phyloP scores from a whole-genome alignment of 2,329 filamentous ascomycete genomes.

The Cercospora citrullina region DNA sequence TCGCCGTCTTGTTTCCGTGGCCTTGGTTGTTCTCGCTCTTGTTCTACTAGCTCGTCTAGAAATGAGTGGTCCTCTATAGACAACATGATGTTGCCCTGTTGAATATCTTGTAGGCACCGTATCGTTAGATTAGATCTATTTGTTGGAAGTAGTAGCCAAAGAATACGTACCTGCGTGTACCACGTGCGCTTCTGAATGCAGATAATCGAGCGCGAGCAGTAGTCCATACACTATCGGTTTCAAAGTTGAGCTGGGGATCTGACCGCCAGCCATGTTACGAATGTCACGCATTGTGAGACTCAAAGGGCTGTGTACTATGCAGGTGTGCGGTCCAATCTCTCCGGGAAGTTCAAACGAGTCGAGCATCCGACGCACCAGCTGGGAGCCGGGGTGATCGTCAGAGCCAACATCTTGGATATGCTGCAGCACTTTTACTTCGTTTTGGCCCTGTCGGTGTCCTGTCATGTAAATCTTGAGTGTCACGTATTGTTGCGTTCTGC shows the following conservation, averaged over 20 bases:
- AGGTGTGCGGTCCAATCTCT: neutral
- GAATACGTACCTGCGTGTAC: neutral
- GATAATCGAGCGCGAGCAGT: neutral
- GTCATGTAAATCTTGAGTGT: slow-evolving; percentile 1
- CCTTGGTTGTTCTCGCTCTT: neutral
- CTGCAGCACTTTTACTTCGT: neutral
- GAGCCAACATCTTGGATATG: neutral
- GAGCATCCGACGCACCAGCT: neutral
- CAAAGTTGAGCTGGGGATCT: neutral
- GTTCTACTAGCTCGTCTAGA: neutral
- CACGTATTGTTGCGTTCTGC: neutral
- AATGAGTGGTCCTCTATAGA: slow-evolving; percentile 5
- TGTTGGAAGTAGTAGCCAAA: neutral
- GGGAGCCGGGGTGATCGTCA: neutral
- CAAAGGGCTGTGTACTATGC: neutral
- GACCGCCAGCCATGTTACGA: neutral
- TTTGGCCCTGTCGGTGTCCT: neutral
- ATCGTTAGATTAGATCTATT: neutral
- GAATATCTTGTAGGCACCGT: neutral
- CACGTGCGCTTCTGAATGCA: slow-evolving; percentile 2
- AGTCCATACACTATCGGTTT: neutral
- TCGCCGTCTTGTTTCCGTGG: slow-evolving; percentile 1
- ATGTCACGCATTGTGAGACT: neutral
- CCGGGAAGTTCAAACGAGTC: neutral
- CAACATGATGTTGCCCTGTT: slow-evolving; percentile 9